phyloP scores from a whole-genome alignment of 2,329 filamentous ascomycete species.

The Colletotrichum eleusines region DNA sequence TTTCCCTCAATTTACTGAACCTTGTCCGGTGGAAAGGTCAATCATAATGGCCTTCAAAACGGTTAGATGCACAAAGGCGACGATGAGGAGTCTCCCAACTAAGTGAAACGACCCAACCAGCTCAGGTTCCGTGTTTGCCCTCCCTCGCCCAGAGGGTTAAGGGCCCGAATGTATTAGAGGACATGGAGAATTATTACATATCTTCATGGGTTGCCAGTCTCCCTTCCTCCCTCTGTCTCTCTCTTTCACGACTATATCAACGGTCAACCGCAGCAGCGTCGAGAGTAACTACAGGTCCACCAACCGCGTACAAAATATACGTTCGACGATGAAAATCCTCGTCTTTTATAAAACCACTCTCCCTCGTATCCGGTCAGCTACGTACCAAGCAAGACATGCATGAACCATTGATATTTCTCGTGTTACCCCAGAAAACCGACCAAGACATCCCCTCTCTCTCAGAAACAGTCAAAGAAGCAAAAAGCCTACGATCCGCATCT shows the following conservation, averaged over 20 bases:
- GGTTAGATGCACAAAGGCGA: neutral
- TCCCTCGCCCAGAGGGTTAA: no score
- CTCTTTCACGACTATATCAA: no score
- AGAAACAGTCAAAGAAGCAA: neutral
- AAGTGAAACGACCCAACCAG: neutral
- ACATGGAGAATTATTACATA: neutral
- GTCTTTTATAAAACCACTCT: neutral
- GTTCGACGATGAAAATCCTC: neutral
- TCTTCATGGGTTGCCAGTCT: no score
- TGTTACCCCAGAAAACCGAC: neutral
- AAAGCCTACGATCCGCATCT: no score
- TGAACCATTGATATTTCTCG: neutral
- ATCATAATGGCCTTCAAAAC: neutral
- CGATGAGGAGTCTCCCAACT: neutral
- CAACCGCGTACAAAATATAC: neutral
- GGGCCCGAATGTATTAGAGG: neutral
- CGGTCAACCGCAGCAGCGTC: neutral
- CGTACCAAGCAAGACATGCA: neutral
- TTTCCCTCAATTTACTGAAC: neutral
- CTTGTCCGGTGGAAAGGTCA: neutral
- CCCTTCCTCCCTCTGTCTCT: no score
- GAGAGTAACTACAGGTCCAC: neutral
- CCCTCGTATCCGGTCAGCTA: neutral
- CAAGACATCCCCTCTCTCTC: no score
- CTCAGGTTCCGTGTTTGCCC: no score